A percentile compares a stretch with the other conserved stretches of the same genome.
These are phyloP conservation scores for Phytophthora tubulina DNA, from an alignment of 352 stramenopile species.

Conservation along the genomic window DNA sequence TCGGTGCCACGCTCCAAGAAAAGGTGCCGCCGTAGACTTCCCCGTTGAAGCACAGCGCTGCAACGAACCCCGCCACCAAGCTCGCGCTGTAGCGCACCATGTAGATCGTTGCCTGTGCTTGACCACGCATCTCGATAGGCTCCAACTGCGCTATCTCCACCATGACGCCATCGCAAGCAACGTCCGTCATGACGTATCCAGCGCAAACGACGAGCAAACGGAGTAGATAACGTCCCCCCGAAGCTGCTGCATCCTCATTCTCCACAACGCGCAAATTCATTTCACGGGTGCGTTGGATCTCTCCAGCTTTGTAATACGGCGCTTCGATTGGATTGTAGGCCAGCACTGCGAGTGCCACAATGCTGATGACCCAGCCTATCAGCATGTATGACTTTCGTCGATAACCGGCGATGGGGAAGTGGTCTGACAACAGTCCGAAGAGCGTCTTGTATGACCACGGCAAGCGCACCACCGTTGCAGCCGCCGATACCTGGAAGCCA, in stretches of 20 bases:
- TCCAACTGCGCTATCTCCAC: constrained; percentile 79
- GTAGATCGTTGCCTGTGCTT: constrained; percentile 73
- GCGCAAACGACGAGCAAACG: constrained; percentile 68
- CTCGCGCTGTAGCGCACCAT: constrained; percentile 67
- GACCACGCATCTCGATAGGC: constrained; percentile 67
- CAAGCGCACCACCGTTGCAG: constrained; percentile 63
- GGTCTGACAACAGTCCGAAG: constrained; percentile 75
- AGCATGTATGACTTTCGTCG: constrained; percentile 81
- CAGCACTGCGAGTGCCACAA: constrained; percentile 43
- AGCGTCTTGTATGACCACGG: constrained; percentile 86
- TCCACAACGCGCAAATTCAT: constrained; percentile 51
- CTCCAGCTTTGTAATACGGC: constrained; percentile 60
- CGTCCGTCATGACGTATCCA: constrained; percentile 75
- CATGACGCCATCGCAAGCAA: constrained; percentile 74
- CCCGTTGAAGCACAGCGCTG: constrained; percentile 73
- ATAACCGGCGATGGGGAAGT: constrained; percentile 69
- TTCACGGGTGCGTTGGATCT: constrained; percentile 70
- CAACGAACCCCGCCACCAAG: constrained; percentile 51
- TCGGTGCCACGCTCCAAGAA: constrained; percentile 58
- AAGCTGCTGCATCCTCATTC: constrained; percentile 54
- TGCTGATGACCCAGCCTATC: constrained; percentile 69
- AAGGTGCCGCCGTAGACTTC: constrained; percentile 72
- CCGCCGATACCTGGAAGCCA: constrained; percentile 68
- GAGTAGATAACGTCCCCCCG: constrained; percentile 63
- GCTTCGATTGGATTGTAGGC: constrained; percentile 58